Evolutionary conservation across 2,329 filamentous ascomycete genomes (phyloP).

Genomic region (Eurotiales sp.): DNA sequence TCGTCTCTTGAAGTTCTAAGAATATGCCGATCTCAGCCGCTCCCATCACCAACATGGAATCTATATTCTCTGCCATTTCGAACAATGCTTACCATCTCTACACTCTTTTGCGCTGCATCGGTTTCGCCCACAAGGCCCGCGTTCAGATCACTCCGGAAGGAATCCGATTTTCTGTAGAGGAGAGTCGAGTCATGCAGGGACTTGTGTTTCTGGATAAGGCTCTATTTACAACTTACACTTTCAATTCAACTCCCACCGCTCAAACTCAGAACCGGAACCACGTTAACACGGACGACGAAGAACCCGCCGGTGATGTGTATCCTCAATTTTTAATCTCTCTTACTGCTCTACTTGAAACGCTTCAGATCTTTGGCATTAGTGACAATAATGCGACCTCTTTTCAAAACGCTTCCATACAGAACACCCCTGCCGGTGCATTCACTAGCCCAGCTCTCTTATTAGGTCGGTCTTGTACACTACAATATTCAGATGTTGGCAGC

Average conservation of each 20-base stretch:
- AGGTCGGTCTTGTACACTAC: constrained; percentile 78
- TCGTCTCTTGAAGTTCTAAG: constrained; percentile 10
- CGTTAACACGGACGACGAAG: constrained; percentile 18
- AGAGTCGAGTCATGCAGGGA: constrained; percentile 86
- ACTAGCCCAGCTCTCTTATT: constrained; percentile 78
- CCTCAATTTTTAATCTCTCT: constrained; percentile 85
- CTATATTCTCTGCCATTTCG: constrained; percentile 59
- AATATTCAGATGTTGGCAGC: constrained; percentile 70
- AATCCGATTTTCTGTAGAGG: constrained; percentile 81
- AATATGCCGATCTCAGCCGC: constrained; percentile 14
- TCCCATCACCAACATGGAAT: constrained; percentile 25
- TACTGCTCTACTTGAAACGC: constrained; percentile 80
- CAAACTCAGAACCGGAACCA: constrained; percentile 23
- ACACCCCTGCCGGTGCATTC: constrained; percentile 65
- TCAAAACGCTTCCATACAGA: constrained; percentile 67
- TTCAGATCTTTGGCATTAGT: constrained; percentile 89
- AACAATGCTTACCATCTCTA: constrained; percentile 60
- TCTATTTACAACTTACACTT: constrained; percentile 81
- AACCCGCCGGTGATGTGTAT: constrained; percentile 35
- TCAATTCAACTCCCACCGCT: constrained; percentile 48
- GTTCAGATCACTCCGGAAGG: constrained; percentile 80
- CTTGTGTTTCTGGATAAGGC: constrained; percentile 81
- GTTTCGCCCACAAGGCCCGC: constrained; percentile 56
- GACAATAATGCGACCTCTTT: constrained; percentile 61
- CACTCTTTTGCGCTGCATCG: constrained; percentile 59